Percentiles rank a stretch among this genome's conserved stretches.
These are phyloP conservation scores for Macrocybe gigantea DNA, from an alignment of 768 basidiomycete genomes.

Conservation along the genomic window DNA sequence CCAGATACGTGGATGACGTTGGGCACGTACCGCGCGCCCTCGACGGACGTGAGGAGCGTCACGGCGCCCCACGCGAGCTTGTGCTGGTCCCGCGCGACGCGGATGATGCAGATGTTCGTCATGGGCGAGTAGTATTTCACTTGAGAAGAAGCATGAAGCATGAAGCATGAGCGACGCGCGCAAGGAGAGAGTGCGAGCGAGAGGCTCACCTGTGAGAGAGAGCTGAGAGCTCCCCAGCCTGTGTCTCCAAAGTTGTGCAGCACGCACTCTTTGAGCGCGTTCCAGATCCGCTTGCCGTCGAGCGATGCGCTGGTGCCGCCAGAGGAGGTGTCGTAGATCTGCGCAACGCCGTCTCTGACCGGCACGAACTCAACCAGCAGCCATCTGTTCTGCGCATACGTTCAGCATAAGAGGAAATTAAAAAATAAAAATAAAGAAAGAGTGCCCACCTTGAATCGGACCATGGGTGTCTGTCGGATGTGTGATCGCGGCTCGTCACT, in stretches of 20 bases:
- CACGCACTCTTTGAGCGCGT: conserved; percentile 64
- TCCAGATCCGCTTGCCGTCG: conserved; percentile 62
- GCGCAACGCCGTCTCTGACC: conserved; percentile 16
- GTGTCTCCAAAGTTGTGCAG: conserved; percentile 74
- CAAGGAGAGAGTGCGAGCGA: neutral
- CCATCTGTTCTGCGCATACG: conserved; percentile 68
- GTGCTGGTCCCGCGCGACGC: conserved; percentile 79
- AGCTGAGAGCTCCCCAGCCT: conserved; percentile 80
- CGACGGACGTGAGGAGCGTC: conserved; percentile 61
- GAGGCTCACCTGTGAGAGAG: conserved; percentile 58
- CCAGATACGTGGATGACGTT: conserved; percentile 80
- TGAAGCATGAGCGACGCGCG: conserved; percentile 1
- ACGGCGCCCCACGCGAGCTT: conserved; percentile 75
- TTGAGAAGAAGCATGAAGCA: conserved; percentile 18
- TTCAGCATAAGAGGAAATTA: neutral
- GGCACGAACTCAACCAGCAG: conserved; percentile 79
- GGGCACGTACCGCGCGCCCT: conserved; percentile 57
- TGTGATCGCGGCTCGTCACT: no score
- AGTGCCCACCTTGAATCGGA: conserved; percentile 15
- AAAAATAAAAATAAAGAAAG: neutral
- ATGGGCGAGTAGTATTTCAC: conserved; percentile 87
- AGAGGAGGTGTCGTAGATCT: no score
- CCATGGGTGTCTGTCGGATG: conserved; percentile 6
- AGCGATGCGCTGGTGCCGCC: conserved; percentile 20
- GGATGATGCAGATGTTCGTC: conserved; percentile 80